phyloP scores from a whole-genome alignment of 2,329 filamentous ascomycete species.

The Phialocephala subalpina region DNA sequence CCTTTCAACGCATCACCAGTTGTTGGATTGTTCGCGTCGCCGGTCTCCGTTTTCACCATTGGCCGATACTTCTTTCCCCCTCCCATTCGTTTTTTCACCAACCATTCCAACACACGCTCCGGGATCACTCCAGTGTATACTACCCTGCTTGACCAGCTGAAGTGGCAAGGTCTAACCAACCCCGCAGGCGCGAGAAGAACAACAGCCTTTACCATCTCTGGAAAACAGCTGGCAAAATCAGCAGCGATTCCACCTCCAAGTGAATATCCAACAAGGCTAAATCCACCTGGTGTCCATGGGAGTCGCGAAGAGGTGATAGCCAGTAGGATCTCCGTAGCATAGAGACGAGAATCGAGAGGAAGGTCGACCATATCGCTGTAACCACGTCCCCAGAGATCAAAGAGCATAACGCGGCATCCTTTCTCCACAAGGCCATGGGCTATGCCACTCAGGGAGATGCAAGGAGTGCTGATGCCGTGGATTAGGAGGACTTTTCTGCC shows the following conservation, averaged over 20 bases:
- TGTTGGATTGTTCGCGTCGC: constrained; percentile 21
- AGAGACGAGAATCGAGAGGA: constrained; percentile 70
- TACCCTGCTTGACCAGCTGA: constrained; percentile 57
- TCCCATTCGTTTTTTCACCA: constrained; percentile 22
- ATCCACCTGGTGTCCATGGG: constrained; percentile 61
- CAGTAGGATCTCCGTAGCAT: constrained; percentile 70
- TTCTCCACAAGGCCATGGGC: constrained; percentile 69
- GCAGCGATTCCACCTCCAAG: constrained; percentile 79
- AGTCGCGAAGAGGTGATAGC: constrained; percentile 69
- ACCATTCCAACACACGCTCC: constrained; percentile 49
- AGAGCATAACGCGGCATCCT: constrained; percentile 81
- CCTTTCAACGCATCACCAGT: constrained; percentile 31
- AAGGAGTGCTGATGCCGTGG: constrained; percentile 84
- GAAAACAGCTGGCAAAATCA: constrained; percentile 74
- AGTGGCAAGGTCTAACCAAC: constrained; percentile 66
- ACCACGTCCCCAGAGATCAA: constrained; percentile 80
- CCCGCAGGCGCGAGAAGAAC: constrained; percentile 83
- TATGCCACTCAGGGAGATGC: constrained; percentile 71
- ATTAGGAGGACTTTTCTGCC: constrained; percentile 78
- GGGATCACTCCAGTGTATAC: constrained; percentile 64
- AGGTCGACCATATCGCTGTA: constrained; percentile 71
- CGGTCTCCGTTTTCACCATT: constrained; percentile 14
- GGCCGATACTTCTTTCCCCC: constrained; percentile 11
- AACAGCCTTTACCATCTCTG: constrained; percentile 71
- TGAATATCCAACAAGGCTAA: constrained; percentile 81